Evolutionary conservation across 306 rosid species (phyloP).

Genomic region (Nissolia schottii): DNA sequence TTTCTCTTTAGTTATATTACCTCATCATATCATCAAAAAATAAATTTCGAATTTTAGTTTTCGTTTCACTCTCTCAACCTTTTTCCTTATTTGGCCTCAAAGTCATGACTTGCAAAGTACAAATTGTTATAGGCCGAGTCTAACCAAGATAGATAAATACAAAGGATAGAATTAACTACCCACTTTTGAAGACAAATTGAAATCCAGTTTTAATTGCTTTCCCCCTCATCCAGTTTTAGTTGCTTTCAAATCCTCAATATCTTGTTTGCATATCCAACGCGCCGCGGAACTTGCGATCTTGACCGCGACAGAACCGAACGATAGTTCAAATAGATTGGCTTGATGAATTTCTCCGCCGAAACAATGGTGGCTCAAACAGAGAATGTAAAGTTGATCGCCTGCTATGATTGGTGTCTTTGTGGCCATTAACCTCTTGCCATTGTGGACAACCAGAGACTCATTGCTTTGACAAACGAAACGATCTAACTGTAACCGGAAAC

Average conservation of each 20-base stretch:
- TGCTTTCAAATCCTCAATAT: not conserved
- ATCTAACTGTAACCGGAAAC: slow-evolving; percentile 19
- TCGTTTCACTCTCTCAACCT: too few relatives aligned
- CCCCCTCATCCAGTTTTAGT: not conserved
- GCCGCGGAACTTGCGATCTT: not conserved
- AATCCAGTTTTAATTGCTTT: not conserved
- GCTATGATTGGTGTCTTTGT: not conserved
- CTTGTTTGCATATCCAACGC: slow-evolving; percentile 5
- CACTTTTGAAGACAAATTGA: too few relatives aligned
- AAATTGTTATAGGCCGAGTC: not conserved
- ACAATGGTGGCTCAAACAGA: not conserved
- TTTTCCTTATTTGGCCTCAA: too few relatives aligned
- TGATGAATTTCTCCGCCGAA: not conserved
- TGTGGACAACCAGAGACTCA: not conserved
- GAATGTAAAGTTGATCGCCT: not conserved
- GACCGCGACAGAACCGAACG: too few relatives aligned
- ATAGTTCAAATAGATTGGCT: too few relatives aligned
- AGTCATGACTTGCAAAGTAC: not conserved
- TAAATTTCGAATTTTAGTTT: too few relatives aligned
- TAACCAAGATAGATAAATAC: not conserved
- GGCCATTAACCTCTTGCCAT: not conserved
- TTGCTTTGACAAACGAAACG: too few relatives aligned
- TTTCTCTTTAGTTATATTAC: too few relatives aligned
- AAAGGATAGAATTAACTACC: too few relatives aligned
- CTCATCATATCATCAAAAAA: too few relatives aligned